phyloP scores from a whole-genome alignment of 1,284 basidiomycete genomes.

The Sanghuangporus baumii region DNA sequence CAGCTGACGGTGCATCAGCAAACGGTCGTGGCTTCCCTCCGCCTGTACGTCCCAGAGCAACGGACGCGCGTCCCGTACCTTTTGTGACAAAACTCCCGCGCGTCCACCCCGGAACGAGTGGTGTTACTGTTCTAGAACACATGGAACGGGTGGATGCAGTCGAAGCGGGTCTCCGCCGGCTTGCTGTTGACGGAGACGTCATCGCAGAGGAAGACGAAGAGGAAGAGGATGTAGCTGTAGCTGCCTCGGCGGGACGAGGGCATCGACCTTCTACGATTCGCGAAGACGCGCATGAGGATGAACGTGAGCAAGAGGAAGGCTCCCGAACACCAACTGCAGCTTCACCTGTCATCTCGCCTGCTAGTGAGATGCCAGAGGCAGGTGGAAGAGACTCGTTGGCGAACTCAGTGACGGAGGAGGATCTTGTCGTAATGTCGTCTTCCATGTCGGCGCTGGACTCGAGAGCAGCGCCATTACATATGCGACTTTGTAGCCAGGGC shows the following conservation, averaged over 20 bases:
- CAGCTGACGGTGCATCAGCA: conserved; percentile 27
- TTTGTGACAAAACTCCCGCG: conserved; percentile 74
- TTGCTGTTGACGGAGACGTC: conserved; percentile 53
- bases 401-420: conserved; percentile 61
- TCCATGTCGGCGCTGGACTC: conserved; percentile 64
- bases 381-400: conserved; percentile 44
- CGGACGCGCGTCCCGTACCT: conserved; percentile 67
- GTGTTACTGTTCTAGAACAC: conserved; percentile 75
- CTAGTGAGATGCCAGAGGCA: conserved; percentile 40
- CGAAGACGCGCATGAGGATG: conserved; percentile 12
- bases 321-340: conserved; percentile 27
- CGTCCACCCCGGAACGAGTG: conserved; percentile 76
- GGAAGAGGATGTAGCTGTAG: conserved; percentile 43
- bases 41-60: conserved; percentile 54
- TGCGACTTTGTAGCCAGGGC: conserved; percentile 40
- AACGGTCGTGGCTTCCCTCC: conserved; percentile 61
- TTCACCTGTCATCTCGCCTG: conserved; percentile 22
- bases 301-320: conserved; percentile 34
- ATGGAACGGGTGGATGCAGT: conserved; percentile 76
- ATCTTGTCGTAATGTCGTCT: conserved; percentile 66
- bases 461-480: conserved; percentile 32
- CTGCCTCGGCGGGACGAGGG: neutral
- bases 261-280: conserved; percentile 12
- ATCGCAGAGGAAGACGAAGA: conserved; percentile 41
- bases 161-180: conserved; percentile 67